Base-by-base conservation (phyloP, 768 basidiomycete genomes). In the Psilocybe cyanescens region DNA sequence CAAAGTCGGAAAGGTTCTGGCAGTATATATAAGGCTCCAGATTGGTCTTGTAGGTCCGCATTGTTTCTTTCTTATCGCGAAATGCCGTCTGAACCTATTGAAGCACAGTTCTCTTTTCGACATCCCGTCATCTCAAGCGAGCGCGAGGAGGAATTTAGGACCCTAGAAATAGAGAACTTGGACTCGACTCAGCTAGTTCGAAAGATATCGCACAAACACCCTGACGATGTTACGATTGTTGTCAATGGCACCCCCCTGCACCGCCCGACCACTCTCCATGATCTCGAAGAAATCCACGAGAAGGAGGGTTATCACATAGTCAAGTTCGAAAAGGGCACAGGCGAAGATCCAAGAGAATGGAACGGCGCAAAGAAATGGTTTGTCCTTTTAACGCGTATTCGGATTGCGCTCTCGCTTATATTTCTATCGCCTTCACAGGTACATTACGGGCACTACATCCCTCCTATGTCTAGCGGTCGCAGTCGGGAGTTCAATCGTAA, bases 271-370 rank as follows among this genome's bases (percentile, higher is more conserved):
- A 67, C 64, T 28, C 37, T 69, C 29, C 52, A 61, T 39, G 63
- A 69, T 8, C 65, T 71, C 8, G 63, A 64, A 50, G 50, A 61
- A 14, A 56, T 64, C 11, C 61, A 66, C 28, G 47, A 44, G 49
- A 66, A 67, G 30, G 65, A 68, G 11, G 70, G 72, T 3, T 71
- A 68, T 57, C 52, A 64, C 11, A 58, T 73, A 19, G 72, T 73
- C 11, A 56, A 35, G 2, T 73, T 73, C 30, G 70, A 69, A 8
- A 65, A 68, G 31, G 71, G 72, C 0, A 59, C 58, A 2, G 66
- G 74, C 8, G 77, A 78, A 31, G 78, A 79, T 58, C 75, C 77
- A 11, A 65, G 76, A 47, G 77, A 77, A 52, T 78, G 77, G 75
- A 60, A 62, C 29, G 63, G 63, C 3, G 57, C 49, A 1, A 71